Evolutionary conservation across 1,284 basidiomycete species (phyloP).

Genomic region (Cryptococcus sp.): DNA sequence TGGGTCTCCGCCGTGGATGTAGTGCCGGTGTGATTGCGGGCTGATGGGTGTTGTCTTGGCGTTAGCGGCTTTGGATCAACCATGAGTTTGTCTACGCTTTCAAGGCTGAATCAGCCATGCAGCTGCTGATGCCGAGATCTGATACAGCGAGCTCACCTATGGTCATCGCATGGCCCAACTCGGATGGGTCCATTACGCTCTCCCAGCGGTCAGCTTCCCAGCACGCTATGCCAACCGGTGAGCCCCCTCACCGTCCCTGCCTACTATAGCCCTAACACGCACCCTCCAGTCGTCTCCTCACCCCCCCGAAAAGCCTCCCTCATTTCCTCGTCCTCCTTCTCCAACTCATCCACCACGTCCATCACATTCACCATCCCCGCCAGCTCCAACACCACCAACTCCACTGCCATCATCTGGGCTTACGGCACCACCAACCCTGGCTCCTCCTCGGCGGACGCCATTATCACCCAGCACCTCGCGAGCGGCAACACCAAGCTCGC

Average conservation of each 20-base stretch:
- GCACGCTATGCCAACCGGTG: conserved; percentile 55
- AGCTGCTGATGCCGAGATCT: neutral
- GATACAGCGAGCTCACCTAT: conserved; percentile 53
- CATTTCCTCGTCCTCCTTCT: conserved; percentile 44
- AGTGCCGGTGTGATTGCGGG: too few relatives aligned
- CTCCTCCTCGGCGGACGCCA: conserved; percentile 48
- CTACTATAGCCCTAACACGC: neutral
- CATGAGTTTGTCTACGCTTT: conserved; percentile 48
- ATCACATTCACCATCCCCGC: conserved; percentile 55
- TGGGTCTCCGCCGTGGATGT: too few relatives aligned
- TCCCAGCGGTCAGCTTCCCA: conserved; percentile 58
- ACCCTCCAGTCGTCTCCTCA: conserved; percentile 27
- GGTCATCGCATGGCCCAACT: conserved; percentile 65
- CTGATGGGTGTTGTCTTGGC: too few relatives aligned
- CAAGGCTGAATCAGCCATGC: neutral
- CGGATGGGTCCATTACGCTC: conserved; percentile 57
- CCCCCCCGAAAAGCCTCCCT: conserved; percentile 57
- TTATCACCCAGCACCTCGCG: conserved; percentile 53
- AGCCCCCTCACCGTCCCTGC: conserved; percentile 1
- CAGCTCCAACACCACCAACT: conserved; percentile 48
- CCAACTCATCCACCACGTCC: conserved; percentile 27
- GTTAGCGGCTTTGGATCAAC: conserved; percentile 54
- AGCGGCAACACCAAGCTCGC: conserved; percentile 51
- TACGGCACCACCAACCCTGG: conserved; percentile 53
- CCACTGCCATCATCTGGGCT: conserved; percentile 56